Evolutionary conservation across 768 basidiomycete genomes (phyloP).

Genomic region (Mycena pura): DNA sequence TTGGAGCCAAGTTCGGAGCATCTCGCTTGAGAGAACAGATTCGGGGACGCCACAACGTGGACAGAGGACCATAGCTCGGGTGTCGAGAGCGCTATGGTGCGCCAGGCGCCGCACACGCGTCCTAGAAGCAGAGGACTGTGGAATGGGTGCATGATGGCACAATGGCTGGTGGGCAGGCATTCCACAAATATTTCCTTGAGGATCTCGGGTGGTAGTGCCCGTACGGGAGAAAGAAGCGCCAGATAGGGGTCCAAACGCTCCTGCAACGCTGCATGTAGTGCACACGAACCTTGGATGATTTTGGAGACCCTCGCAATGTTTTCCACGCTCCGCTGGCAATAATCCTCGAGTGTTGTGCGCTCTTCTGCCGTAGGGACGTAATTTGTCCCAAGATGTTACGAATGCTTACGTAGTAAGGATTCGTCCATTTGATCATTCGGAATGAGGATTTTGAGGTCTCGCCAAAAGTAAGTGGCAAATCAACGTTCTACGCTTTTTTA

Average conservation of each 20-base stretch:
- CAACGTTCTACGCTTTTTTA: too few species aligned
- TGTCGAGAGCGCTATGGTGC: not conserved
- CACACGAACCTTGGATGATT: not conserved
- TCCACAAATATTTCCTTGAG: conserved; percentile 6
- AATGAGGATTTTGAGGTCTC: too few species aligned
- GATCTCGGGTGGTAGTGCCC: conserved; percentile 3
- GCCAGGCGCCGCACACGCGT: conserved; percentile 2
- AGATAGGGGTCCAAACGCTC: not conserved
- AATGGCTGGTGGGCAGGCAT: not conserved
- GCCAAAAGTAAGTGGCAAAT: too few species aligned
- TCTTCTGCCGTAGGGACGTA: not conserved
- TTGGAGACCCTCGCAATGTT: not conserved
- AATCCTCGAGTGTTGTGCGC: not conserved
- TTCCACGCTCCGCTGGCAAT: not conserved
- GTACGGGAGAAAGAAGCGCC: conserved; percentile 5
- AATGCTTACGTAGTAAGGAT: too few species aligned
- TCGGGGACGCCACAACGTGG: not conserved
- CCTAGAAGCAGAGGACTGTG: not conserved
- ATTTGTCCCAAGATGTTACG: conserved; percentile 9
- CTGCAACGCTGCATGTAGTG: not conserved
- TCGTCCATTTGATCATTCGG: too few species aligned
- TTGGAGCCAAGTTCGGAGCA: not conserved
- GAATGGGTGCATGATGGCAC: not conserved
- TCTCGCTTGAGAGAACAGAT: not conserved
- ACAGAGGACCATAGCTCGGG: conserved; percentile 1